Base-by-base conservation (phyloP, 2,329 filamentous ascomycete genomes). In the Boeremia exigua region DNA sequence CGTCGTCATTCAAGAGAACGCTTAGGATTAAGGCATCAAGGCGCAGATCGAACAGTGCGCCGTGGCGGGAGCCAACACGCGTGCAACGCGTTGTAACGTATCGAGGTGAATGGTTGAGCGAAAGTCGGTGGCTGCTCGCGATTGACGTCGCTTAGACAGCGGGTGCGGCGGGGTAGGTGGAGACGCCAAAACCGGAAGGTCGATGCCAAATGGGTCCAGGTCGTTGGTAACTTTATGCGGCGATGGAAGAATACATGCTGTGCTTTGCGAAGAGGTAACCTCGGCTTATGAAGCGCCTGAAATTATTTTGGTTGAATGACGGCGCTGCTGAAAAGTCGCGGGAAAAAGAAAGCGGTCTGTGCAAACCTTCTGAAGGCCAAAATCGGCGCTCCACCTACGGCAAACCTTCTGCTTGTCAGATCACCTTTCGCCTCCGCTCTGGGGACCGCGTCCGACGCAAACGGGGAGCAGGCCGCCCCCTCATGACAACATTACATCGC, bases 21-120 rank as follows among this genome's bases (percentile, higher is more conserved):
- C 53, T 43, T 9, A 37, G 10, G 4, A 15, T 25, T 56, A 56
- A 56, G 53, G 53, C 53, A 56, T 56, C 53, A 56, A 56, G 53
- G 48, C 53, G 47, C 47, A 48, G 43, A 51, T 51, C 42, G 47
- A 56, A 38, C 53, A 56, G 53, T 56, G 53, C 53, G 47, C 48
- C 5, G 48, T 52, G 54, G 48, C 54, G 38, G 42, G 39, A 48
- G 48, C 54, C 54, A 45, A 23, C 39, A 57, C 44, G 54, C 48
- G 48, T 57, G 48, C 38, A 52, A 48, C 48, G 54, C 48, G 54
- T 53, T 48, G 54, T 57, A 57, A 52, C 54, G 54, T 57, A 33
- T 57, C 33, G 54, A 44, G 44, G 54, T 57, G 54, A 53, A 57
- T 53, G 48, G 54, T 52, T 48, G 54, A 57, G 38, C 43, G 54